Conservation (phyloP, 768 basidiomycete species). For the Lactarius quietus region DNA sequence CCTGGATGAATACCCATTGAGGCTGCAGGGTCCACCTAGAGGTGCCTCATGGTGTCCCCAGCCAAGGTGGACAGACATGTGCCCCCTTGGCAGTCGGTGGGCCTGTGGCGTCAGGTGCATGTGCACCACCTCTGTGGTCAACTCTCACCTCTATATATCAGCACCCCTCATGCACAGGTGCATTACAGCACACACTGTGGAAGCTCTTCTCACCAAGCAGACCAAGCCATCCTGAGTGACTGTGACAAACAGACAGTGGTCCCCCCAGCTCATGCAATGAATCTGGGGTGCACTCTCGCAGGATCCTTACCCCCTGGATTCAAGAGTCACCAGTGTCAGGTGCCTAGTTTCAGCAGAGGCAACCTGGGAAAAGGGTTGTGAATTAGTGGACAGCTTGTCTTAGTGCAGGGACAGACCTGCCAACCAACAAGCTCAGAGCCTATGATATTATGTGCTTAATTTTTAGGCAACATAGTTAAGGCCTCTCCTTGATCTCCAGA, state of each 20-base stretch:
- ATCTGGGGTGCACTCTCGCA: slow-evolving; percentile 66
- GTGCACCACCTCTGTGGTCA: slow-evolving; percentile 66
- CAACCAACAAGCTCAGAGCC: slow-evolving; percentile 77
- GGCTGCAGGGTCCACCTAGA: slow-evolving; percentile 88
- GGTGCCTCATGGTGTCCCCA: slow-evolving; percentile 91
- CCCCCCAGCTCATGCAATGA: slow-evolving; percentile 86
- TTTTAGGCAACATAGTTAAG: slow-evolving; percentile 68
- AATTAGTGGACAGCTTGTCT: neutral
- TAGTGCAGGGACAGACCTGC: slow-evolving; percentile 43
- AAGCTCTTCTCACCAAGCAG: slow-evolving; percentile 86
- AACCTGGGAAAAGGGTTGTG: slow-evolving; percentile 45
- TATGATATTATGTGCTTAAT: slow-evolving; percentile 94
- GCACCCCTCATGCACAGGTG: slow-evolving; percentile 80
- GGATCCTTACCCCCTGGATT: slow-evolving; percentile 96
- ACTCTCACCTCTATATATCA: slow-evolving; percentile 96
- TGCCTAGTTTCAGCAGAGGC: slow-evolving; percentile 80
- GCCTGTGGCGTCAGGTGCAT: slow-evolving; percentile 43
- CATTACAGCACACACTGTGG: slow-evolving; percentile 84
- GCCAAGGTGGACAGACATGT: slow-evolving; percentile 85
- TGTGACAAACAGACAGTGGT: slow-evolving; percentile 75
- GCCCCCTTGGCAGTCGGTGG: slow-evolving; percentile 48
- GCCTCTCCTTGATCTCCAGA: slow-evolving; percentile 83
- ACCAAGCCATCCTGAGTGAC: slow-evolving; percentile 75
- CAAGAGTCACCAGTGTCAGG: slow-evolving; percentile 88
- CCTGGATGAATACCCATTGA: slow-evolving; percentile 93